Evolutionary conservation across 345 rosid genomes (phyloP), one percentile per base, ranked within the genome.

Genomic region (Hirschfeldia incana): DNA sequence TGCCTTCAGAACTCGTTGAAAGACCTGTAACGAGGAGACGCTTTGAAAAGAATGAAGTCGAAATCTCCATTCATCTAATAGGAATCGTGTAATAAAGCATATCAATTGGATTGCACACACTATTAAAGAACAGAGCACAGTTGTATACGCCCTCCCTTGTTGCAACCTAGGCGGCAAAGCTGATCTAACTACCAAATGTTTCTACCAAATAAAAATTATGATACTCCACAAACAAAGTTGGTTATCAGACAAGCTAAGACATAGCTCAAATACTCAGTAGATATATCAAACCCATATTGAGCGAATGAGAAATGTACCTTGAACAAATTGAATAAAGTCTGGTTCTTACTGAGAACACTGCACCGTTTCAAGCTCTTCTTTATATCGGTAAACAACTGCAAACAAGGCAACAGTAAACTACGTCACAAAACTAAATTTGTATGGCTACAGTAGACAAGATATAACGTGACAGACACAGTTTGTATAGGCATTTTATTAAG

Each of bases 331-430:
- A 84, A 89, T 70, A 95, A 77, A 5, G 97, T 90, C 82, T 93
- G 97, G 85, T 80, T 90, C 88, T 90, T 93, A 78, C 93, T 93
- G 75, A 93, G 85, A 77, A 89, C 84, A 85, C 88, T 91, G 88
- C 99, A 95, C 55, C 99, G 88, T 86, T 95, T 95, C 85, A 95
- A 86, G 91, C 98, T 95, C 88, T 97, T 90, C 80, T 93, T 95
- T 85, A 95, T 93, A 70, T 91, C 88, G 62, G 89, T 86, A 85
- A 95, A 93, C 86, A 93, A 79, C 98, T 95, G 78, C 79, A 88
- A 69, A 64, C 21, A 63, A 77, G 66, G 76, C 15, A 71, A 73
- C 26, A 74, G 42, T 28, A 67, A 37, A 67, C 32, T 17, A 39
- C 44, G 61, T 32, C 26, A 5, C 21, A 59, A 57, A 67, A 59